phyloP scores from a whole-genome alignment of 2,329 filamentous ascomycete species.

The Fusarium lyarnte region DNA sequence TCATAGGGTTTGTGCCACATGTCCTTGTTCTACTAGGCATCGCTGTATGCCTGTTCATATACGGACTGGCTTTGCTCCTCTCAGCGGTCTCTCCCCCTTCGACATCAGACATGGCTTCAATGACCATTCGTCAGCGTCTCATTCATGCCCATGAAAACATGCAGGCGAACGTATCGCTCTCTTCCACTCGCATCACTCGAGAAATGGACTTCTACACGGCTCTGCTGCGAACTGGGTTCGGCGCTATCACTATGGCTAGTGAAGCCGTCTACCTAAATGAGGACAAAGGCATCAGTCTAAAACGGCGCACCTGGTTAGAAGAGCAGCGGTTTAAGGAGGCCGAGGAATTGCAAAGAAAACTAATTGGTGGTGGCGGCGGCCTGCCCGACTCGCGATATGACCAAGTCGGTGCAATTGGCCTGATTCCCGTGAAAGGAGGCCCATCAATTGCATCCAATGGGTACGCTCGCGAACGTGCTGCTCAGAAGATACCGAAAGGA shows the following conservation, averaged over 20 bases:
- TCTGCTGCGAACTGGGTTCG: conserved; percentile 85
- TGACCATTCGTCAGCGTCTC: conserved; percentile 69
- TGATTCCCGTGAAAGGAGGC: conserved; percentile 63
- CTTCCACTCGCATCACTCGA: conserved; percentile 80
- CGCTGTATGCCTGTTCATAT: conserved; percentile 77
- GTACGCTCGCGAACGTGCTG: conserved; percentile 76
- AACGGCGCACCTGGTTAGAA: conserved; percentile 88
- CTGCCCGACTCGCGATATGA: conserved; percentile 61
- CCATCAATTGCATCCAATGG: conserved; percentile 60
- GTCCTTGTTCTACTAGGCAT: conserved; percentile 88
- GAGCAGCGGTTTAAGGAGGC: conserved; percentile 84
- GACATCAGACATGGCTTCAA: conserved; percentile 39
- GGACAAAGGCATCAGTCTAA: conserved; percentile 77
- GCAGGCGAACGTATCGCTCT: conserved; percentile 89
- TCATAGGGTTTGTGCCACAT: conserved; percentile 94
- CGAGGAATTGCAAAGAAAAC: conserved; percentile 66
- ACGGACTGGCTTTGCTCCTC: conserved; percentile 77
- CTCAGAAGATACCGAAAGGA: conserved; percentile 64
- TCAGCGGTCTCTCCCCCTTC: conserved; percentile 63
- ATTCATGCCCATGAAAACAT: conserved; percentile 83
- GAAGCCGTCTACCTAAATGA: conserved; percentile 97
- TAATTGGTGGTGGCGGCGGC: conserved; percentile 59
- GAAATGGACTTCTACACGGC: conserved; percentile 97
- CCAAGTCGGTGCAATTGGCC: conserved; percentile 62
- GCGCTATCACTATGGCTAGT: conserved; percentile 89